phyloP scores from a whole-genome alignment of 1,139 yeast genomes.

The Yamadazyma buinensis region DNA sequence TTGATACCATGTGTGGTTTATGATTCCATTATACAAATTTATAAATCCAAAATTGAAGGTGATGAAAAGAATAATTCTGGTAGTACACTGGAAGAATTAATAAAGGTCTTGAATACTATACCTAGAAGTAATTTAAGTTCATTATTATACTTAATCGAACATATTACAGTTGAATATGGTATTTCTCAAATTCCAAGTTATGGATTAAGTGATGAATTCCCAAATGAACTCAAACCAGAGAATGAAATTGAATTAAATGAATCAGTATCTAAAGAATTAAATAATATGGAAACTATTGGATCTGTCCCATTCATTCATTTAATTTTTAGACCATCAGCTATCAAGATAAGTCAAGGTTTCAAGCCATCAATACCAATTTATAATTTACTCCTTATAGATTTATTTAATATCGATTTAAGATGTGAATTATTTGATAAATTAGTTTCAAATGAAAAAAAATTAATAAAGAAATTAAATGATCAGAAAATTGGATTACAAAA shows the following conservation, averaged over 20 bases:
- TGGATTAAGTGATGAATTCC: slow-evolving; percentile 27
- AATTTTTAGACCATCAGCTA: slow-evolving; percentile 38
- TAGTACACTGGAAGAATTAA: slow-evolving; percentile 14
- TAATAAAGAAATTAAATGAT: slow-evolving; percentile 30
- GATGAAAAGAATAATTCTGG: slow-evolving; percentile 5
- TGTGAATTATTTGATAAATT: slow-evolving; percentile 22
- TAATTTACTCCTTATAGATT: slow-evolving; percentile 23
- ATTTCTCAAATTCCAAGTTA: slow-evolving; percentile 25
- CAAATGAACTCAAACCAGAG: slow-evolving; percentile 15
- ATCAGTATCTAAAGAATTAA: slow-evolving; percentile 19
- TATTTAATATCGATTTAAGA: slow-evolving; percentile 26
- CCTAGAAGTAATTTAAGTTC: slow-evolving; percentile 44
- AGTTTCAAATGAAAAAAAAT: slow-evolving; percentile 29
- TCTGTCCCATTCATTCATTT: slow-evolving; percentile 41
- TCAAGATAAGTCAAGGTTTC: slow-evolving; percentile 35
- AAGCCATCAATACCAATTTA: slow-evolving; percentile 38
- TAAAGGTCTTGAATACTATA: slow-evolving; percentile 28
- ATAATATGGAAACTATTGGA: slow-evolving; percentile 37
- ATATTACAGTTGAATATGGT: slow-evolving; percentile 25
- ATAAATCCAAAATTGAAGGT: slow-evolving; percentile 10
- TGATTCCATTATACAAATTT: slow-evolving; percentile 30
- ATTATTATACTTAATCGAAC: slow-evolving; percentile 35
- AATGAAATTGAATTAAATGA: slow-evolving; percentile 11
- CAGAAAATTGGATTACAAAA: slow-evolving; percentile 25
- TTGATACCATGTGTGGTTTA: slow-evolving; percentile 42